These are phyloP conservation scores for Arachis stenosperma DNA, from an alignment of 306 rosid genomes.

Conservation along the genomic window DNA sequence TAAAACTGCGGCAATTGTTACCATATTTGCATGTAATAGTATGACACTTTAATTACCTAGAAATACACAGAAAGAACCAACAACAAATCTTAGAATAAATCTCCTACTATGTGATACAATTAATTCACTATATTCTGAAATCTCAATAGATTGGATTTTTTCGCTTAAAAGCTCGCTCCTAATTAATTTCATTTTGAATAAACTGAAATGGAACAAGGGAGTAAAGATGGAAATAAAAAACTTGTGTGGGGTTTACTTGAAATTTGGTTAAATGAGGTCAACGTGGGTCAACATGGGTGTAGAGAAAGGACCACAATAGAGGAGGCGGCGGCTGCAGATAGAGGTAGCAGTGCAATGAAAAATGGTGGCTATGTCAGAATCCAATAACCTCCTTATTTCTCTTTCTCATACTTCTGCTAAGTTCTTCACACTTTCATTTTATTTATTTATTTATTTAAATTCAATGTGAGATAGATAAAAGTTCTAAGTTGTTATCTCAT, in stretches of 20 bases:
- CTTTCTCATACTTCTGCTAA: slow-evolving; percentile 18
- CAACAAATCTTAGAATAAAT: background rate
- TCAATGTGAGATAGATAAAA: too few relatives aligned
- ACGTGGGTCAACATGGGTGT: too few relatives aligned
- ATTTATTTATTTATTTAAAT: background rate
- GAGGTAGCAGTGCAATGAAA: slow-evolving; percentile 34
- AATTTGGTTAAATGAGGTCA: too few relatives aligned
- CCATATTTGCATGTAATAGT: too few relatives aligned
- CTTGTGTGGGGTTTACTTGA: background rate
- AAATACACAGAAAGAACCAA: background rate
- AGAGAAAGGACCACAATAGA: slow-evolving; percentile 24
- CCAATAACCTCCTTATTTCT: background rate
- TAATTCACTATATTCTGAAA: slow-evolving; percentile 21
- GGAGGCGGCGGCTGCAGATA: slow-evolving; percentile 38
- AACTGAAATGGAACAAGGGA: background rate
- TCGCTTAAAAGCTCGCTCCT: slow-evolving; percentile 14
- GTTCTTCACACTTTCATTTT: slow-evolving; percentile 23
- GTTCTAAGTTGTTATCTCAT: background rate
- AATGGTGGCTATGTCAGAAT: slow-evolving; percentile 52
- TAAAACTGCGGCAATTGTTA: too few relatives aligned
- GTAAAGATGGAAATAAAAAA: slow-evolving; percentile 1
- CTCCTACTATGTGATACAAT: background rate
- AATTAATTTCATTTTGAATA: slow-evolving; percentile 1
- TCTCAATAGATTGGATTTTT: slow-evolving; percentile 16
- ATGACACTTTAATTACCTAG: too few relatives aligned